Percentiles rank a stretch among this genome's conserved stretches.
Evolutionary conservation across 768 basidiomycete genomes (phyloP).

Genomic region (Leccinum imitatum): DNA sequence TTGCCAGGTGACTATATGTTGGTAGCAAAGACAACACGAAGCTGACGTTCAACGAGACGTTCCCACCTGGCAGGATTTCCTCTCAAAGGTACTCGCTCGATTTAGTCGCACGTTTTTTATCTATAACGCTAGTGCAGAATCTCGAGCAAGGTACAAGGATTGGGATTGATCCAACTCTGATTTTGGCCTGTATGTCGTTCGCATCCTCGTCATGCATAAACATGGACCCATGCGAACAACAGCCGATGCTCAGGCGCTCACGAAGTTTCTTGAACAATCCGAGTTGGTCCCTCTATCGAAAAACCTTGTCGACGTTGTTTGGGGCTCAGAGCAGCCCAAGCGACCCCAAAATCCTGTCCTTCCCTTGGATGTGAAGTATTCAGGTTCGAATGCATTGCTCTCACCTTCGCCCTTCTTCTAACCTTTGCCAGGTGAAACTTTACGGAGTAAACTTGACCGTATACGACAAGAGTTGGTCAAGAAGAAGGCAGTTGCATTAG

Average conservation of each 20-base stretch:
- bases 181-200: slow-evolving; percentile 54
- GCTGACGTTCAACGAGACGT: slow-evolving; percentile 53
- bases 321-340: slow-evolving; percentile 64
- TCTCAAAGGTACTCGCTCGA: slow-evolving; percentile 54
- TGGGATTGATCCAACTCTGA: slow-evolving; percentile 80
- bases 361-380: slow-evolving; percentile 69
- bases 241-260: slow-evolving; percentile 68
- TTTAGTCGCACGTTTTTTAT: background rate
- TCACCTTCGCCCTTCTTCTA: background rate
- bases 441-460: slow-evolving; percentile 62
- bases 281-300: slow-evolving; percentile 59
- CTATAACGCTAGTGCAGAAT: slow-evolving; percentile 41
- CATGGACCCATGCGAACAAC: slow-evolving; percentile 1
- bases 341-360: slow-evolving; percentile 69
- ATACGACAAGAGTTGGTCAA: slow-evolving; percentile 68
- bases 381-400: slow-evolving; percentile 44
- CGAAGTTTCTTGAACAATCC: slow-evolving; percentile 58
- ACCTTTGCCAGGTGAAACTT: slow-evolving; percentile 49
- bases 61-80: slow-evolving; percentile 87
- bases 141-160: slow-evolving; percentile 61
- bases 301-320: slow-evolving; percentile 82
- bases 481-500: slow-evolving; percentile 54
- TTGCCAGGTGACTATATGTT: slow-evolving; percentile 54
- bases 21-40: slow-evolving; percentile 3
- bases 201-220: slow-evolving; percentile 13